A percentile compares a stretch with the other conserved stretches of the same genome.
These are phyloP conservation scores for Rutstroemia sp. DNA, from an alignment of 2,329 filamentous ascomycete genomes.

Conservation along the genomic window DNA sequence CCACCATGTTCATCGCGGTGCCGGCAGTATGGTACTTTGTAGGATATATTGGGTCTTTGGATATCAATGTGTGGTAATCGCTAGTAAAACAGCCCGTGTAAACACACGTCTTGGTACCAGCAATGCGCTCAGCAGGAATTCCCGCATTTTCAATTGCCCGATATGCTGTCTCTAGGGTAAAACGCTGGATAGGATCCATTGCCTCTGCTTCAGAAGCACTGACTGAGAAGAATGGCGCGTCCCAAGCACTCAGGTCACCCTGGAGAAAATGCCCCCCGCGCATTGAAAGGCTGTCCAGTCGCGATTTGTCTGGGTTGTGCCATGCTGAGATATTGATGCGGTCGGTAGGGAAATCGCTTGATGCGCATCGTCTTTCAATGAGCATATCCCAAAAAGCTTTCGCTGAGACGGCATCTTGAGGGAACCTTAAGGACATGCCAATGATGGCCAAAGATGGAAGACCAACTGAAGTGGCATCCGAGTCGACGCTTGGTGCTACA, in stretches of 20 bases:
- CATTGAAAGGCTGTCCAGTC: background rate
- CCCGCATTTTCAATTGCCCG: constrained; percentile 25
- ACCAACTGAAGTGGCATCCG: background rate
- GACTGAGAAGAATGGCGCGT: constrained; percentile 16
- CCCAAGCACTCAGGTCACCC: constrained; percentile 12
- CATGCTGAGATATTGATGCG: constrained; percentile 41
- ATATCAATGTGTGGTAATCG: background rate
- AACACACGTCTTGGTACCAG: constrained; percentile 32
- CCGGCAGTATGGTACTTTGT: constrained; percentile 20
- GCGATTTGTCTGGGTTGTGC: constrained; percentile 32
- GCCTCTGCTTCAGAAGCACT: constrained; percentile 19
- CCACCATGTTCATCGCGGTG: constrained; percentile 33
- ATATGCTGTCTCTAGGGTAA: constrained; percentile 36
- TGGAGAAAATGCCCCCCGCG: constrained; percentile 5
- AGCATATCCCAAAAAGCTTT: constrained; percentile 69
- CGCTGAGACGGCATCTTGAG: constrained; percentile 38
- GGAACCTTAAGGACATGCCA: constrained; percentile 44
- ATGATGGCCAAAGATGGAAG: constrained; percentile 34
- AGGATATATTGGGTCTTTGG: background rate
- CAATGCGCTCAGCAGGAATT: background rate
- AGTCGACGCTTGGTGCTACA: no score
- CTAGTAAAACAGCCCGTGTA: constrained; percentile 40
- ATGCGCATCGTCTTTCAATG: constrained; percentile 60
- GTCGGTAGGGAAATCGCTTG: constrained; percentile 23
- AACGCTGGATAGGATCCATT: constrained; percentile 41